Evolutionary conservation across 768 basidiomycete genomes (phyloP), one percentile per base, ranked within the genome.

Genomic region (Thelephora aurantiotincta): DNA sequence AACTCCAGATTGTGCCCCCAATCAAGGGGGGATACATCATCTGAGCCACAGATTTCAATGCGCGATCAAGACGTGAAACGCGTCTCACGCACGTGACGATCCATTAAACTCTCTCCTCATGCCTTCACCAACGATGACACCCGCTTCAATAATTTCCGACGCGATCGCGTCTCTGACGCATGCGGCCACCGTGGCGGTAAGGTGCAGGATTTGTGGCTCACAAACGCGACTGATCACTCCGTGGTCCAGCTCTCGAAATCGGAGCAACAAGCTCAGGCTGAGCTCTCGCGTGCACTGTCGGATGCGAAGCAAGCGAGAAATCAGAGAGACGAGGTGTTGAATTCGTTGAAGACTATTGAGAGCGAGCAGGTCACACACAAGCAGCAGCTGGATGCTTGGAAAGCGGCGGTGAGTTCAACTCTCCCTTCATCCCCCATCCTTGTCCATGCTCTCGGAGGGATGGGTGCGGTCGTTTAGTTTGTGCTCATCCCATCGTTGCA

Each of bases 211-310:
- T 9, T 9, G 22, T 14, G 14, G n/a, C 37, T n/a, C 20, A 5
- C 9, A 22, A 16, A 14, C 12, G 16, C 22, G 11, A 22, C 16
- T 41, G 38, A 16, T 44, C 47, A 35, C 48, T 19, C 26, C 19
- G 14, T 35, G 9, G 18, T 16, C 9, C 43, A 82, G 80, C 66
- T 80, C 49, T 65, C 71, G 12, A 65, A 71, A 33, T 66, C 74
- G 14, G 78, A 83, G 51, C 69, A 71, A n/a, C 70, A 74, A 48
- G 68, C 74, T 3, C 71, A 71, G 51, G 60, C 63, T 35, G 75
- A 81, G 52, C 66, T 79, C 51, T 64, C 72, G 45, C 70, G 70
- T 42, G 69, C 72, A 11, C 52, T 61, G 35, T 54, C 66, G 5
- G 75, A 80, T 30, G 55, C 65, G 13, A 68, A 66, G 36, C 70